These are phyloP conservation scores for Ophiorrhiza pumila DNA, from an alignment of 257 asterid species.

Conservation along the genomic window DNA sequence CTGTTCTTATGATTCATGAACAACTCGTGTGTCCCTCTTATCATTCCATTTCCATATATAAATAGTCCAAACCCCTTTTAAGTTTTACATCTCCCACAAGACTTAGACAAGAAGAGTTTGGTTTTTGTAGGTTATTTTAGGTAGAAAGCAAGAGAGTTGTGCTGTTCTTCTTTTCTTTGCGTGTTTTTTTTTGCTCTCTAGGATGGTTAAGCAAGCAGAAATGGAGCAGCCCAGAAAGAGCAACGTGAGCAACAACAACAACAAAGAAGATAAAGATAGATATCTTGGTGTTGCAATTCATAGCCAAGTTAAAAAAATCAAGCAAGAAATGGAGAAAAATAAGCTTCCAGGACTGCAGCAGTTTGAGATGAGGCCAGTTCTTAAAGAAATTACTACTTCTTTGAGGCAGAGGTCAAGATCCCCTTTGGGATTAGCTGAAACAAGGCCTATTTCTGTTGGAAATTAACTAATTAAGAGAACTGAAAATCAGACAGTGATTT, in stretches of 20 bases:
- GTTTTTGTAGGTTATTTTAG: background rate
- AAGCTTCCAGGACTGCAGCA: slow-evolving; percentile 41
- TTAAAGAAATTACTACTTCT: slow-evolving; percentile 22
- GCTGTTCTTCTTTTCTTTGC: background rate
- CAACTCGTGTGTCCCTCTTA: slow-evolving; percentile 26
- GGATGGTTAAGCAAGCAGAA: slow-evolving; percentile 23
- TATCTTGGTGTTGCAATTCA: slow-evolving; percentile 54
- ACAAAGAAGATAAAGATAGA: slow-evolving; percentile 18
- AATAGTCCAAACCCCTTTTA: slow-evolving; percentile 10
- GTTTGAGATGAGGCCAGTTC: slow-evolving; percentile 43
- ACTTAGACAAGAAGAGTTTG: background rate
- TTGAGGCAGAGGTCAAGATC: slow-evolving; percentile 54
- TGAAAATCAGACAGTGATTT: background rate
- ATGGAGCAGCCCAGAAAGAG: slow-evolving; percentile 30
- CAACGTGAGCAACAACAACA: slow-evolving; percentile 1
- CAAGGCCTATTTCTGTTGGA: slow-evolving; percentile 53
- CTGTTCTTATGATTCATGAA: slow-evolving; percentile 24
- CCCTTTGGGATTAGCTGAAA: slow-evolving; percentile 58
- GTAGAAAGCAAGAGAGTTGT: slow-evolving; percentile 18
- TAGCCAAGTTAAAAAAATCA: slow-evolving; percentile 62
- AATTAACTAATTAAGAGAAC: slow-evolving; percentile 15
- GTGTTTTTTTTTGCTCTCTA: background rate
- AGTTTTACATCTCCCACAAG: background rate
- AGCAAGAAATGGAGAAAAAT: slow-evolving; percentile 67
- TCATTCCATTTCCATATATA: slow-evolving; percentile 21